Evolutionary conservation across 352 stramenopile genomes (phyloP).

Genomic region (Globisporangium irregulare): DNA sequence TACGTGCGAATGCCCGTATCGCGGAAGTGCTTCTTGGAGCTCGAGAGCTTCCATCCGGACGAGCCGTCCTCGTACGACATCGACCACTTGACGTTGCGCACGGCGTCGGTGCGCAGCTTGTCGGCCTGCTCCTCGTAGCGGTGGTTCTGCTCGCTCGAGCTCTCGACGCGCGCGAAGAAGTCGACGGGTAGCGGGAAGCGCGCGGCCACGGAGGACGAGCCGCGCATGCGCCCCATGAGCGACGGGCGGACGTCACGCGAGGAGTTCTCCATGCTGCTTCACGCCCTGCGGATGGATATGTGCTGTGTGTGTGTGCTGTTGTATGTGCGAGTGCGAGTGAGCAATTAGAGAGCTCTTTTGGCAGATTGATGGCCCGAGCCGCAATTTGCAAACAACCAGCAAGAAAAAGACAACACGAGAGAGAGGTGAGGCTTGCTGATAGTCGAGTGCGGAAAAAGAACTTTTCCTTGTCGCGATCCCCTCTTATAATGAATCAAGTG

Average conservation of each 20-base stretch:
- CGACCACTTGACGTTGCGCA: constrained; percentile 44
- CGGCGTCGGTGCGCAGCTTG: constrained; percentile 33
- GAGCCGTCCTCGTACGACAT: constrained; percentile 59
- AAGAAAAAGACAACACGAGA: background rate
- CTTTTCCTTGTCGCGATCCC: no score
- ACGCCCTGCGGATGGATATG: background rate
- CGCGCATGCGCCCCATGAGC: constrained; percentile 35
- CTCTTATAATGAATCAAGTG: no score
- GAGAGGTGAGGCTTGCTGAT: background rate
- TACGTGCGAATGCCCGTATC: constrained; percentile 65
- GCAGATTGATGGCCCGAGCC: background rate
- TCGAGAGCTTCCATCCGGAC: constrained; percentile 66
- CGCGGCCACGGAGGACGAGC: constrained; percentile 14
- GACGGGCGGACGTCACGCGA: constrained; percentile 28
- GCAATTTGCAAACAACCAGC: background rate
- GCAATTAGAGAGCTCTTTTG: background rate
- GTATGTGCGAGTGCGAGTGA: background rate
- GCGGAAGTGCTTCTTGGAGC: constrained; percentile 64
- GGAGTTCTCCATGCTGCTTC: constrained; percentile 28
- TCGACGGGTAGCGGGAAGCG: constrained; percentile 41
- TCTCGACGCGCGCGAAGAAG: constrained; percentile 44
- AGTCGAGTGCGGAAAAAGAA: background rate
- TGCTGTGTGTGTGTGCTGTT: background rate
- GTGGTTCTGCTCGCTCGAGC: constrained; percentile 36
- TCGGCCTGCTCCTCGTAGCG: constrained; percentile 34